Conservation (phyloP, 805 yeast genomes). For the Candida vartiovaarae region DNA sequence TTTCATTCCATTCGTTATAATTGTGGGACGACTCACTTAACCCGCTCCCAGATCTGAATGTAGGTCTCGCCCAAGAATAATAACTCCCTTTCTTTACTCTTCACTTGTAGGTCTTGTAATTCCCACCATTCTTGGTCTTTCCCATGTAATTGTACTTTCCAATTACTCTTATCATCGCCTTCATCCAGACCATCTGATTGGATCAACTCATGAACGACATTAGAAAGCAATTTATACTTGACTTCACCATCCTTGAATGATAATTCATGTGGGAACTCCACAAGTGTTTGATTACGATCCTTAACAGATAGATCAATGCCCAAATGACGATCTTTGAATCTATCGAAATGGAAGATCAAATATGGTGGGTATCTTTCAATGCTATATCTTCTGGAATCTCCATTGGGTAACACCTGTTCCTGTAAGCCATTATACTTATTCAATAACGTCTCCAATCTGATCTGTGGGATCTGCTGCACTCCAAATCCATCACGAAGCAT, state of each 20-base stretch:
- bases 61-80: conserved; percentile 55
- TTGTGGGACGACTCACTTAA: background rate
- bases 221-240: conserved; percentile 40
- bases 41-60: conserved; percentile 59
- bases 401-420: conserved; percentile 28
- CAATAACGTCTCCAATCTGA: conserved; percentile 38
- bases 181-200: conserved; percentile 16
- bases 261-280: conserved; percentile 43
- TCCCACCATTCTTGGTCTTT: conserved; percentile 46
- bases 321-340: conserved; percentile 35
- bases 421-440: conserved; percentile 30
- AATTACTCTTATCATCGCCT: conserved; percentile 28
- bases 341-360: conserved; percentile 49
- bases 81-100: conserved; percentile 45
- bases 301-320: conserved; percentile 29
- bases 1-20: background rate
- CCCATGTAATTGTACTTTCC: conserved; percentile 45
- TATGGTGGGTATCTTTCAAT: conserved; percentile 42
- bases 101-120: conserved; percentile 44
- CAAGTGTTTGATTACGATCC: conserved; percentile 52
- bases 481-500: conserved; percentile 44
- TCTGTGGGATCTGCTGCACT: conserved; percentile 45
- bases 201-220: conserved; percentile 33
- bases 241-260: conserved; percentile 21
- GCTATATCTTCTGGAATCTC: conserved; percentile 29